phyloP scores from a whole-genome alignment of 768 basidiomycete genomes.

The Russula sp. region DNA sequence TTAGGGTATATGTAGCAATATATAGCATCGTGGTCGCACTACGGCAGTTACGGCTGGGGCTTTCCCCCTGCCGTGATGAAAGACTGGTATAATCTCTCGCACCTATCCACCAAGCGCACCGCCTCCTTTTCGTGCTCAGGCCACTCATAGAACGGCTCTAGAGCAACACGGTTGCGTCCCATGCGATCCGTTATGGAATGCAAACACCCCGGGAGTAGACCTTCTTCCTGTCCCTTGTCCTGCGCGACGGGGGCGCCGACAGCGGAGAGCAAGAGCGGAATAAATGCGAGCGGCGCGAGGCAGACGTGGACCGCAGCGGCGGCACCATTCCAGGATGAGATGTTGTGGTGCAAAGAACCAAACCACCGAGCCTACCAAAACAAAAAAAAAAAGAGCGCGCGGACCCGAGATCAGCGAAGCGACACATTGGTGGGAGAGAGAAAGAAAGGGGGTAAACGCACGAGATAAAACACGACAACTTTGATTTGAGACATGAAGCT shows the following conservation, averaged over 20 bases:
- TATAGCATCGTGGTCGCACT: neutral
- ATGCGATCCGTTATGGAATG: slow-evolving; percentile 51
- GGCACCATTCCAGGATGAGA: slow-evolving; percentile 57
- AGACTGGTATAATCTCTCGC: slow-evolving; percentile 46
- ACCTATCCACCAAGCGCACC: slow-evolving; percentile 44
- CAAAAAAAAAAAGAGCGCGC: neutral
- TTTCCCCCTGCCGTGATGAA: slow-evolving; percentile 33
- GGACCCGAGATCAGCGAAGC: neutral
- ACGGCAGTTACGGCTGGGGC: neutral
- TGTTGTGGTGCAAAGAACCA: slow-evolving; percentile 64
- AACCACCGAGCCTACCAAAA: slow-evolving; percentile 54
- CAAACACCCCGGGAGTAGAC: slow-evolving; percentile 41
- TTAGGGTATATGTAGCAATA: neutral
- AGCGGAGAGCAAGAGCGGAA: slow-evolving; percentile 35
- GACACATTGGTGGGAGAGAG: neutral
- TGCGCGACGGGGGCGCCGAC: slow-evolving; percentile 2
- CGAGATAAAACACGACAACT: slow-evolving; percentile 55
- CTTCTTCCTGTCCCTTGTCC: slow-evolving; percentile 22
- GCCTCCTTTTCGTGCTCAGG: slow-evolving; percentile 43
- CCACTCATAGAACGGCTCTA: slow-evolving; percentile 47
- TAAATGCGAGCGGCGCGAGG: slow-evolving; percentile 48
- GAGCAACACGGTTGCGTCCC: slow-evolving; percentile 50
- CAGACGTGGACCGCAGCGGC: slow-evolving; percentile 60
- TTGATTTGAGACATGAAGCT: slow-evolving; percentile 45
- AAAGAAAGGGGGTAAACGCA: slow-evolving; percentile 34